Evolutionary conservation across 768 basidiomycete genomes (phyloP), one percentile per base, ranked within the genome.

Genomic region (Lactifluus volemus): DNA sequence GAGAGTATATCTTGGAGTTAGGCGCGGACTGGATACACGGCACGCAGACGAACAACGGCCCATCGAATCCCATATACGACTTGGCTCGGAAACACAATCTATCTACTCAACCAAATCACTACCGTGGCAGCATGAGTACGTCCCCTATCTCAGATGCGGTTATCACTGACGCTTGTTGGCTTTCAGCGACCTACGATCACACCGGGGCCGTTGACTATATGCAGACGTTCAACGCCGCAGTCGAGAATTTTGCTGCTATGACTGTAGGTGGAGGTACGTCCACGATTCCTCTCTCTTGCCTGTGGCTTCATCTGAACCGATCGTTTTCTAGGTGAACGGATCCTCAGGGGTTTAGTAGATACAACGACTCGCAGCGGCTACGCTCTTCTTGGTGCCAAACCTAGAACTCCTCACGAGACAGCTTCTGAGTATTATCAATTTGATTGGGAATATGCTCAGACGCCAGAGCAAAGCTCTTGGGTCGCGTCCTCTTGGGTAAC

Each of bases 401-500:
- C 81, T 1, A 68, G 69, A 57, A 77, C 76, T 5, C 72, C 75
- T 3, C 77, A 81, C 62, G 79, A 78, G 38, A 71, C 70, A 58
- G 85, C 76, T 11, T 73, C 81, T 3, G 84, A 86, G 68, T 88
- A 87, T 67, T 84, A 66, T 42, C 63, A 68, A 58, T 74, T 74
- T 49, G 73, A 74, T 53, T 74, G 72, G 72, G 81, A 84, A 64
- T 83, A 79, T 66, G 80, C 76, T 42, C 78, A 86, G 67, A 76
- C 81, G 3, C 85, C 85, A 1, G 83, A 84, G 36, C 77, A 84
- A 68, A 81, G 80, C 0, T 86, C 84, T 0, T 80, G 80, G 75
- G 72, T 86, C 21, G 83, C 83, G n/a, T 78, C 82, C 5, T 77
- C 84, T 21, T 83, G 83, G 84, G 85, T 84, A 70, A 70, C 44